Evolutionary conservation across 2,329 filamentous ascomycete genomes (phyloP), one percentile per base, ranked within the genome.

Genomic region (Colletotrichum siamense): DNA sequence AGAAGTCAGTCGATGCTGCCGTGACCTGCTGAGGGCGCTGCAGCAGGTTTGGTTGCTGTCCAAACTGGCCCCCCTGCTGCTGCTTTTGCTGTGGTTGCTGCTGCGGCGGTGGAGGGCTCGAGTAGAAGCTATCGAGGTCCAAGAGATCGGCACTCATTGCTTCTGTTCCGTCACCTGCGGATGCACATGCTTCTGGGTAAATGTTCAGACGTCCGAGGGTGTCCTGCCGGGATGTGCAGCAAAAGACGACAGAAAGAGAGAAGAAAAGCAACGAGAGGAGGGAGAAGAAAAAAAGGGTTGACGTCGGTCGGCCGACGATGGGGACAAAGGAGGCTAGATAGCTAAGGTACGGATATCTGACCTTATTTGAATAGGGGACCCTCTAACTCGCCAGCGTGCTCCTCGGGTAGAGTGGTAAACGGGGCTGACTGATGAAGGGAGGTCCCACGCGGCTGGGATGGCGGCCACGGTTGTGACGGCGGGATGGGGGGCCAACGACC

Each of bases 111-210:
- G 85, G 80, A 74, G 83, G 78, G 76, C 81, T 82, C 71, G 82
- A 83, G 69, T 89, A 87, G 78, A 87, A 85, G 79, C 85, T 86
- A 80, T 90, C 91, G 79, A 94, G 93, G 79, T 92, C 92, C 81
- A 93, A 92, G 73, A 94, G 89, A 83, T 93, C 91, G 77, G 91
- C 91, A 79, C 92, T 94, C 92, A 93, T 94, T 77, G 44, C 74
- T 64, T 69, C 71, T 49, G 82, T 75, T 67, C 69, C 16, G 44
- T 74, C 69, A 77, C 39, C 76, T 73, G 26, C 59, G 49, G 34
- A 68, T 66, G 39, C 52, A 65, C 69, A 76, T 76, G 64, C 73
- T 76, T 73, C 26, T 62, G 39, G 44, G n/a, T 9, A 22, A 18
- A 30, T 10, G 18, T 10, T 32, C 30, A 64, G 24, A 24, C 44